Evolutionary conservation across 2,329 filamentous ascomycete genomes (phyloP), one percentile per base, ranked within the genome.

Genomic region (Cadophora malorum): DNA sequence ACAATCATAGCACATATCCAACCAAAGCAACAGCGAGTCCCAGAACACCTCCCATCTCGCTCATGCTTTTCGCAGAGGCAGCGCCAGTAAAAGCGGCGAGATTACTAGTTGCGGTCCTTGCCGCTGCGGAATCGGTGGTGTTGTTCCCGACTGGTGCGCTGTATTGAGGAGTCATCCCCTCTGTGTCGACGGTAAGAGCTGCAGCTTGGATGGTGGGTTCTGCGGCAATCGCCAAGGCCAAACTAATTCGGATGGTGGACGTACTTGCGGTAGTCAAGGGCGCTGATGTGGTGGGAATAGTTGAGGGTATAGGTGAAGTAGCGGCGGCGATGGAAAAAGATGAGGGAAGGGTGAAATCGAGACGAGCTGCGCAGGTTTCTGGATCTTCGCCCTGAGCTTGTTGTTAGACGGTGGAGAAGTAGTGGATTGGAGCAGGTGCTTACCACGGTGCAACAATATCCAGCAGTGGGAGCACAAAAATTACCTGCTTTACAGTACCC

Each of bases 371-470:
- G 31, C 61, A 63, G n/a, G 47, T 63, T 53, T 53, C 47, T 25
- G 61, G 31, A 63, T 63, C 47, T 33, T 63, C 61, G 45, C 61
- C 49, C 61, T 63, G 31, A 9, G 10, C 19, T n/a, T 25, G 28
- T n/a, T 10, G 21, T 63, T 41, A 55, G 31, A 12, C 23, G 1
- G 1, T 38, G 5, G 21, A 7, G 16, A 23, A 21, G 14, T 23
- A 19, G 19, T 2, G 1, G 1, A 16, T 1, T 52, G 3, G 28
- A 49, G 41, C 16, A 19, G 28, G 8, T 14, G 28, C 64, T 52
- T 69, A 73, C 73, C 28, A 67, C 45, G 8, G 70, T 68, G 62
- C 73, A 74, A 33, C 72, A 74, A 31, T 64, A 72, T 1, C 72
- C 72, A 1, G 59, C 56, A 19, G 73, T 63, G 2, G 70, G 66